Evolutionary conservation across 176 grass and related monocot genomes (phyloP).

Genomic region (Triticum monococcum): DNA sequence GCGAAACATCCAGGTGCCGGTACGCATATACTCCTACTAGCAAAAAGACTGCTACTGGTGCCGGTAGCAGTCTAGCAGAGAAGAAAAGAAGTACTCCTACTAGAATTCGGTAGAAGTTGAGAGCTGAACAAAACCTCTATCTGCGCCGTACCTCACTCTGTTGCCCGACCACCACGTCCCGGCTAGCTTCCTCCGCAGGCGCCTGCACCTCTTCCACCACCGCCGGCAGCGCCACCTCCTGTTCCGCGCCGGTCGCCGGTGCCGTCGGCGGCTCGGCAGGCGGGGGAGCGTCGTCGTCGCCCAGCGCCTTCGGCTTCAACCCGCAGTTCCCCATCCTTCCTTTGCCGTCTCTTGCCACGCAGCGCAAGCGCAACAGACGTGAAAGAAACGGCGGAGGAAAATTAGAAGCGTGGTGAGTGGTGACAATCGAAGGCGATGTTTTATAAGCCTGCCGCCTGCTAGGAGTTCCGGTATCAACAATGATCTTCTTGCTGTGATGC

Average conservation of each 20-base stretch:
- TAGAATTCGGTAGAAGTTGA: not conserved
- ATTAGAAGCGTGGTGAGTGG: not conserved
- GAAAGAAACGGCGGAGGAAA: not conserved
- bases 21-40: too few species aligned
- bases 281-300: conserved; percentile 2
- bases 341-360: not conserved
- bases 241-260: not conserved
- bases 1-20: too few species aligned
- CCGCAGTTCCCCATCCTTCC: conserved; percentile 35
- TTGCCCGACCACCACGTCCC: not conserved
- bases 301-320: conserved; percentile 31
- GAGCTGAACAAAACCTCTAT: not conserved
- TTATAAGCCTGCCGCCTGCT: conserved; percentile 2
- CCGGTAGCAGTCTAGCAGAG: too few species aligned
- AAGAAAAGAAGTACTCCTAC: too few species aligned
- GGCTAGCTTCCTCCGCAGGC: not conserved
- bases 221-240: not conserved
- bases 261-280: not conserved
- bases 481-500: not conserved
- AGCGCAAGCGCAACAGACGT: not conserved
- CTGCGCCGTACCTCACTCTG: conserved; percentile 18
- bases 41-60: too few species aligned
- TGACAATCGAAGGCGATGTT: not conserved
- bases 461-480: conserved; percentile 14
- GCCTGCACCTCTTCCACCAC: not conserved